Percentiles rank a stretch among this genome's conserved stretches.
phyloP scores from a whole-genome alignment of 1,139 yeast genomes.

The Lodderomyces parapsilosis region DNA sequence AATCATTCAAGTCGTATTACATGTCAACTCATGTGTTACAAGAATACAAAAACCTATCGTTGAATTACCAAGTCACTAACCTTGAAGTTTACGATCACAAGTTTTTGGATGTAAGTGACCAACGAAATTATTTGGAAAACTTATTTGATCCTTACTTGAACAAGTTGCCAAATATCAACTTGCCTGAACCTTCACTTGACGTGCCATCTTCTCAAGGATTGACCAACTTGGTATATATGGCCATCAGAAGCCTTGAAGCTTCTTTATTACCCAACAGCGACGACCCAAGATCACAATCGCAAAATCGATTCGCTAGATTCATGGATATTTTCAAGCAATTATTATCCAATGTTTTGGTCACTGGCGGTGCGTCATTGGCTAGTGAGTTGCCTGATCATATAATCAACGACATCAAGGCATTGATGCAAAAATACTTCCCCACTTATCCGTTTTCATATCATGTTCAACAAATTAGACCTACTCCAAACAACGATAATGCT shows the following conservation, averaged over 20 bases:
- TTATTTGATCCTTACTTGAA: slow-evolving; percentile 53
- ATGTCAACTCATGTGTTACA: slow-evolving; percentile 39
- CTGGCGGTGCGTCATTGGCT: slow-evolving; percentile 63
- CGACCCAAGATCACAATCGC: slow-evolving; percentile 18
- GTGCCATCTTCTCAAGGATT: slow-evolving; percentile 43
- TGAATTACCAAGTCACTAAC: slow-evolving; percentile 23
- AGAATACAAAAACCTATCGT: slow-evolving; percentile 31
- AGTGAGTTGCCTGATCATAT: slow-evolving; percentile 64
- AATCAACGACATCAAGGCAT: slow-evolving; percentile 54
- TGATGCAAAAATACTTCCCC: slow-evolving; percentile 47
- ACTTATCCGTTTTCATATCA: slow-evolving; percentile 38
- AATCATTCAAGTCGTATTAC: slow-evolving; percentile 49
- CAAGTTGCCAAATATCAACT: slow-evolving; percentile 26
- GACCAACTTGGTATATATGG: slow-evolving; percentile 37
- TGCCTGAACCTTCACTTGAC: slow-evolving; percentile 40
- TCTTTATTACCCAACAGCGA: slow-evolving; percentile 26
- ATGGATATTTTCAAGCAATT: slow-evolving; percentile 42
- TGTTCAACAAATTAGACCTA: slow-evolving; percentile 17
- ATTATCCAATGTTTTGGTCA: slow-evolving; percentile 61
- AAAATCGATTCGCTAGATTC: slow-evolving; percentile 33
- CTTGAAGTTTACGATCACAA: slow-evolving; percentile 51
- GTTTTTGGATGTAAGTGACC: slow-evolving; percentile 34
- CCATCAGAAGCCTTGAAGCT: slow-evolving; percentile 37
- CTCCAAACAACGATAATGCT: slow-evolving; percentile 21
- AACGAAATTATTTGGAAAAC: slow-evolving; percentile 51